Evolutionary conservation across 2,329 filamentous ascomycete genomes (phyloP).

Genomic region (Ceratocystis eucalypticola): DNA sequence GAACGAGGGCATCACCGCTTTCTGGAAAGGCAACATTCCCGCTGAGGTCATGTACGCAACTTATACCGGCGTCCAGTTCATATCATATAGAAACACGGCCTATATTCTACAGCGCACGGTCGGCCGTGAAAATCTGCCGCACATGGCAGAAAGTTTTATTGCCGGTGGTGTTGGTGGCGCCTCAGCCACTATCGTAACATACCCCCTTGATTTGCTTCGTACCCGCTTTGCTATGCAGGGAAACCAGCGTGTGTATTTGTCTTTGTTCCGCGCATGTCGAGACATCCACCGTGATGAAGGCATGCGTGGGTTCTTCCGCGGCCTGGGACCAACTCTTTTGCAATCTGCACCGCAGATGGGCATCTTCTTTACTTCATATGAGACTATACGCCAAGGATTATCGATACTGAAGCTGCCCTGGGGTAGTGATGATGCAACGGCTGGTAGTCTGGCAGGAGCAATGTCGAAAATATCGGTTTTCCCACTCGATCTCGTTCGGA

Average conservation of each 20-base stretch:
- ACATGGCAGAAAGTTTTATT: constrained; percentile 64
- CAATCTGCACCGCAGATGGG: constrained; percentile 97
- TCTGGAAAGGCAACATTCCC: constrained; percentile 97
- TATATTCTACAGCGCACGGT: constrained; percentile 47
- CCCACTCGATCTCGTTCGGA: constrained; percentile 81
- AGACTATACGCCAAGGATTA: constrained; percentile 53
- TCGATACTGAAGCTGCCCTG: constrained; percentile 45
- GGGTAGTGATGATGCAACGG: constrained; percentile 69
- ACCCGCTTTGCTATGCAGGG: constrained; percentile 97
- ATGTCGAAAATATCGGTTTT: constrained; percentile 82
- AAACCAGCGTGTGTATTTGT: constrained; percentile 60
- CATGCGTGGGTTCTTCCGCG: constrained; percentile 68
- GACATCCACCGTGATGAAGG: constrained; percentile 71
- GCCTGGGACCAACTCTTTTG: constrained; percentile 62
- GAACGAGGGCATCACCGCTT: constrained; percentile 68
- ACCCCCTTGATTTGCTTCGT: constrained; percentile 82
- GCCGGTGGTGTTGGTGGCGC: constrained; percentile 74
- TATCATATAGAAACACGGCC: constrained; percentile 65
- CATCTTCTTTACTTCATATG: constrained; percentile 84
- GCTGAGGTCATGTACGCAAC: constrained; percentile 88
- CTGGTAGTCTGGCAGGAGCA: constrained; percentile 67
- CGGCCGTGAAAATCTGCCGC: constrained; percentile 38
- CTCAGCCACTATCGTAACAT: constrained; percentile 68
- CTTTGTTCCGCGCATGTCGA: constrained; percentile 51
- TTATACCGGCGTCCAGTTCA: constrained; percentile 84